Evolutionary conservation across 192 early-diverging fungal species (phyloP).

Genomic region (Podila clonocystis): DNA sequence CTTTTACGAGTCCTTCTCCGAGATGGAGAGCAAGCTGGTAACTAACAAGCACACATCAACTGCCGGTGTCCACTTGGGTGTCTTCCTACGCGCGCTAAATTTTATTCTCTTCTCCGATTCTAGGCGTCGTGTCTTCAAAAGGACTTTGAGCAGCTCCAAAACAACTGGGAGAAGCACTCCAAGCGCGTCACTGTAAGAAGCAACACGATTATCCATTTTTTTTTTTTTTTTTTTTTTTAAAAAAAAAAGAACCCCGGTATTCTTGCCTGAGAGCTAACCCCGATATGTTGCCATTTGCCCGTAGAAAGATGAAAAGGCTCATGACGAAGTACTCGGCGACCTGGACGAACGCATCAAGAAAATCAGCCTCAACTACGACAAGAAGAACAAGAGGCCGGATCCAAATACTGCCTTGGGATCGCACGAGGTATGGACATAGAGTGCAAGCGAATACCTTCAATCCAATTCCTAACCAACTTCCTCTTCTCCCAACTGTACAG

Average conservation of each 20-base stretch:
- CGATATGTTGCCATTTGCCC: background rate
- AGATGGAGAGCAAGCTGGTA: conserved; percentile 55
- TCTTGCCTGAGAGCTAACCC: too few relatives aligned
- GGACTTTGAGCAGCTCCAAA: conserved; percentile 51
- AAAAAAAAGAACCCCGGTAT: too few relatives aligned
- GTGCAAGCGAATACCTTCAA: too few relatives aligned
- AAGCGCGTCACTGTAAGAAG: conserved; percentile 45
- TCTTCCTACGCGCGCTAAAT: too few relatives aligned
- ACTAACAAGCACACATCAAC: background rate
- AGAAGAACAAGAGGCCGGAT: conserved; percentile 53
- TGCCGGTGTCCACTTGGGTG: too few relatives aligned
- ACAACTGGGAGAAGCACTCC: conserved; percentile 54
- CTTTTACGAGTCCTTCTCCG: conserved; percentile 54
- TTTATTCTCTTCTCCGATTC: background rate
- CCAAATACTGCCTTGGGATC: conserved; percentile 46
- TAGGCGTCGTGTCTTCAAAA: conserved; percentile 54
- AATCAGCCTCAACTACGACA: conserved; percentile 52
- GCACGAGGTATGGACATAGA: conserved; percentile 35
- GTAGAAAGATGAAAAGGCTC: conserved; percentile 55
- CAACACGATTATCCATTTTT: too few relatives aligned
- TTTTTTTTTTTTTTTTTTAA: too few relatives aligned
- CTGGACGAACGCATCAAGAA: conserved; percentile 53
- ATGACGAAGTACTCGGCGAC: conserved; percentile 49
- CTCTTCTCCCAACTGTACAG: conserved; percentile 5
- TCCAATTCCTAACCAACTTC: background rate